Evolutionary conservation across 2,329 filamentous ascomycete genomes (phyloP).

Genomic region (Metarhizium anisopliae): DNA sequence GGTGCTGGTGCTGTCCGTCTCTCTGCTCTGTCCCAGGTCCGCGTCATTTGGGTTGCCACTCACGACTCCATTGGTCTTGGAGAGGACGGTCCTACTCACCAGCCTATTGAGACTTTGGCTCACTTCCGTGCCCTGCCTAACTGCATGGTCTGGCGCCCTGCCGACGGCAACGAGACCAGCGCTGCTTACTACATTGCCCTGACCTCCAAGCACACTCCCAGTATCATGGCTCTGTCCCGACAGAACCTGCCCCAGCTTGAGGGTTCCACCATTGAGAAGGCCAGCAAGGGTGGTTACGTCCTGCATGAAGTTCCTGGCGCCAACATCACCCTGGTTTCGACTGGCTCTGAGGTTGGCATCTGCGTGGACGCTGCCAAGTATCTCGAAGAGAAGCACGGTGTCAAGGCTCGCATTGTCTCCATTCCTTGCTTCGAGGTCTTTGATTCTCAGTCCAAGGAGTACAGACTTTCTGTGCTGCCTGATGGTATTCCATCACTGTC

Average conservation of each 20-base stretch:
- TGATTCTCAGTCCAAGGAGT: conserved; percentile 87
- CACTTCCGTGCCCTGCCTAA: conserved; percentile 99
- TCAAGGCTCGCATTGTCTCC: conserved; percentile 87
- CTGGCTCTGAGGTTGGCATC: conserved; percentile 92
- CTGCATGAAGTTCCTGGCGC: conserved; percentile 77
- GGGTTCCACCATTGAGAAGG: conserved; percentile 81
- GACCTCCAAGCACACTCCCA: conserved; percentile 81
- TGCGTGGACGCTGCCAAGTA: conserved; percentile 87
- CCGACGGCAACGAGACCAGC: conserved; percentile 96
- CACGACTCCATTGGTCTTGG: conserved; percentile 99
- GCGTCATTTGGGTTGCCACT: conserved; percentile 90
- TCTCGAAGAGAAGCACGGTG: conserved; percentile 77
- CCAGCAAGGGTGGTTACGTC: conserved; percentile 92
- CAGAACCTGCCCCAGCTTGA: conserved; percentile 98
- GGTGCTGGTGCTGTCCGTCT: conserved; percentile 91
- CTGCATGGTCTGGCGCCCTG: conserved; percentile 98
- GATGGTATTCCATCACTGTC: conserved; percentile 89
- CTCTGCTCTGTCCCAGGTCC: conserved; percentile 82
- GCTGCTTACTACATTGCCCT: conserved; percentile 95
- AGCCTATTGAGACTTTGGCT: conserved; percentile 95
- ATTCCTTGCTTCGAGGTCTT: conserved; percentile 97
- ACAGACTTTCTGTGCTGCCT: conserved; percentile 85
- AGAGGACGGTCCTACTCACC: conserved; percentile 97
- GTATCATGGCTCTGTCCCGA: conserved; percentile 87
- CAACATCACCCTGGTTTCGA: conserved; percentile 82